A percentile compares a stretch with the other conserved stretches of the same genome.
Evolutionary conservation across 2,329 filamentous ascomycete species (phyloP).

Genomic region (Penicillium sp.): DNA sequence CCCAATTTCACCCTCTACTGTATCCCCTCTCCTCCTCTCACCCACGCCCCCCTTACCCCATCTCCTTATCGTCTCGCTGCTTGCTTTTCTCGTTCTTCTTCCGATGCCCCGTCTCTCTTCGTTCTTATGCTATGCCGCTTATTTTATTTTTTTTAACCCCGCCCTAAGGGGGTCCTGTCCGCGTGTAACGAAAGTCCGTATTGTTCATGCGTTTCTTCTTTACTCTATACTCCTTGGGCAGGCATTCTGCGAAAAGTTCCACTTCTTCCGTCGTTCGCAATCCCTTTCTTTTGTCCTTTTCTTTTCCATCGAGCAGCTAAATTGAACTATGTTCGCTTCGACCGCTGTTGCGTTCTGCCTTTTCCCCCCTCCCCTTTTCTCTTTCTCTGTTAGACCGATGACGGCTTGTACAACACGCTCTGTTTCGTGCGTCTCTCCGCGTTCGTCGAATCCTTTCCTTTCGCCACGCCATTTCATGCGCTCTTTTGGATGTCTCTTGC

Average conservation of each 20-base stretch:
- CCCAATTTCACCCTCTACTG: slow-evolving; percentile 10
- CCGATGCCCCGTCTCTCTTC: slow-evolving; percentile 13
- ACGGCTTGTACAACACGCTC: slow-evolving; percentile 38
- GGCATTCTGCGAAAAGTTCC: slow-evolving; percentile 48
- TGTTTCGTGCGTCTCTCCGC: slow-evolving; percentile 21
- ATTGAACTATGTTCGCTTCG: slow-evolving; percentile 39
- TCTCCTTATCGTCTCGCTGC: slow-evolving; percentile 11
- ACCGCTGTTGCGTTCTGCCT: slow-evolving; percentile 34
- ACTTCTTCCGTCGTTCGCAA: slow-evolving; percentile 28
- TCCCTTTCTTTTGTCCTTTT: slow-evolving; percentile 12
- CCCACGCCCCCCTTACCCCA: slow-evolving; percentile 8
- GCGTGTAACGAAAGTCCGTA: slow-evolving; percentile 41
- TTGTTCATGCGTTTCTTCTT: slow-evolving; percentile 34
- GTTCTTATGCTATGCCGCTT: slow-evolving; percentile 19
- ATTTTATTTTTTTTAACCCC: slow-evolving; percentile 18
- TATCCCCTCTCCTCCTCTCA: slow-evolving; percentile 12
- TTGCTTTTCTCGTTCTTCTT: slow-evolving; percentile 9
- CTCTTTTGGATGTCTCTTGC: slow-evolving; percentile 10
- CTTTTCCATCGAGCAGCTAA: slow-evolving; percentile 36
- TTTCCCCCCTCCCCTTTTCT: slow-evolving; percentile 10
- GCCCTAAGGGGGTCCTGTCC: slow-evolving; percentile 32
- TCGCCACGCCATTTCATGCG: slow-evolving; percentile 10
- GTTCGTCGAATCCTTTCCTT: slow-evolving; percentile 20
- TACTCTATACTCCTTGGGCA: slow-evolving; percentile 41
- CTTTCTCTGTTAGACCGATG: slow-evolving; percentile 27